These are phyloP conservation scores for Rubia peregrina DNA, from an alignment of 305 asterid genomes.

Conservation along the genomic window DNA sequence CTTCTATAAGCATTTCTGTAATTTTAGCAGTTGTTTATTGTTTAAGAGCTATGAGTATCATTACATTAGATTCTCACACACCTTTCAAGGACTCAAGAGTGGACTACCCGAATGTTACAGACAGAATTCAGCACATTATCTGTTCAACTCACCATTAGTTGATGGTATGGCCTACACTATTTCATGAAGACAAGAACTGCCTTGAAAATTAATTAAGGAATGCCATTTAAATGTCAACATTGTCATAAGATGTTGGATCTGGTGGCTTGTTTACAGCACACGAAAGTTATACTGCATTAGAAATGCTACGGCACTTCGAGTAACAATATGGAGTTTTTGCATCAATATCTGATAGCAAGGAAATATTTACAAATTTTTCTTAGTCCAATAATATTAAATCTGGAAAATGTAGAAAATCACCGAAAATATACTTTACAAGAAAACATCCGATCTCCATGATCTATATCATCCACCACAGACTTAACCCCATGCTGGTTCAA, in stretches of 20 bases:
- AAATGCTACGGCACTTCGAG: neutral
- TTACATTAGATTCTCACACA: neutral
- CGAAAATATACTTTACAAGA: neutral
- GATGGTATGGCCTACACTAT: neutral
- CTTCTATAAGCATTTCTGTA: neutral
- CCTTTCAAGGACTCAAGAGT: neutral
- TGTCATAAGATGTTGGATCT: neutral
- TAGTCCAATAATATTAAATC: constrained; percentile 1
- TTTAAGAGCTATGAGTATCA: neutral
- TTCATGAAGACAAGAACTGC: neutral
- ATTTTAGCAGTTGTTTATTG: neutral
- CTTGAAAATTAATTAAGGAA: neutral
- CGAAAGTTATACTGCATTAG: neutral
- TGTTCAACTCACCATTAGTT: neutral
- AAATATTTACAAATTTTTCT: neutral
- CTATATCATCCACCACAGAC: neutral
- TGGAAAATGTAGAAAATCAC: neutral
- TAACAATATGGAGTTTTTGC: neutral
- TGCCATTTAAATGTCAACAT: neutral
- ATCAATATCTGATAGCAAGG: neutral
- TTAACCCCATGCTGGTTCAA: neutral
- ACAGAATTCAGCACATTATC: neutral
- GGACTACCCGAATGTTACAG: neutral
- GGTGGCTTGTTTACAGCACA: neutral
- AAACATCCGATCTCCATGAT: neutral